phyloP scores from a whole-genome alignment of 257 asterid species.

The Fraxinus anomala region DNA sequence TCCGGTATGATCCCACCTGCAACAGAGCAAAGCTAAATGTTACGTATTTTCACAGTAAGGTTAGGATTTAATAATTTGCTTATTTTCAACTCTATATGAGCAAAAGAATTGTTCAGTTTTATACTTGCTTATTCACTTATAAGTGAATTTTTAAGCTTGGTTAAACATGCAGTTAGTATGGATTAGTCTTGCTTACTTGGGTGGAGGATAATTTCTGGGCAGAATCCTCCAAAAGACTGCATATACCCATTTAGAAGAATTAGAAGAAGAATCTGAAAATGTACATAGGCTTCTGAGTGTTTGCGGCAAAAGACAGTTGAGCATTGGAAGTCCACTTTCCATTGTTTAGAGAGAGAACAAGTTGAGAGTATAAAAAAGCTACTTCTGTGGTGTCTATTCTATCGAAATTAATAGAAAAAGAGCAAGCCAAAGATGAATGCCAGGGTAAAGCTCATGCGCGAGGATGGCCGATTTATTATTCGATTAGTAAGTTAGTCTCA shows the following conservation, averaged over 20 bases:
- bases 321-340: constrained; percentile 78
- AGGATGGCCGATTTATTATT: no score
- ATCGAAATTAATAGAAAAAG: constrained; percentile 40
- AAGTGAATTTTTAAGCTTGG: neutral
- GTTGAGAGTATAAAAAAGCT: constrained; percentile 23
- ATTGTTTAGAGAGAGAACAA: constrained; percentile 37
- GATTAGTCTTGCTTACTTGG: constrained; percentile 52
- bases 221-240: constrained; percentile 85
- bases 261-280: constrained; percentile 45
- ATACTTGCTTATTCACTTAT: neutral
- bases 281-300: constrained; percentile 75
- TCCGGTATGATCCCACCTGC: constrained; percentile 84
- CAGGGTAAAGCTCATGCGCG: neutral
- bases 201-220: constrained; percentile 87
- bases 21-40: neutral
- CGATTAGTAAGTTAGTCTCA: neutral
- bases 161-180: neutral
- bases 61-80: neutral
- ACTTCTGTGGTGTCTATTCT: constrained; percentile 27
- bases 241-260: constrained; percentile 67
- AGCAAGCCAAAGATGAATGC: constrained; percentile 8
- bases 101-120: neutral
- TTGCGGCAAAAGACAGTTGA: constrained; percentile 74
- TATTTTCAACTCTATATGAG: neutral
- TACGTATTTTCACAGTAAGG: no score